These are phyloP conservation scores for Erythrophleum ivorense DNA, from an alignment of 331 rosid genomes.

Conservation along the genomic window DNA sequence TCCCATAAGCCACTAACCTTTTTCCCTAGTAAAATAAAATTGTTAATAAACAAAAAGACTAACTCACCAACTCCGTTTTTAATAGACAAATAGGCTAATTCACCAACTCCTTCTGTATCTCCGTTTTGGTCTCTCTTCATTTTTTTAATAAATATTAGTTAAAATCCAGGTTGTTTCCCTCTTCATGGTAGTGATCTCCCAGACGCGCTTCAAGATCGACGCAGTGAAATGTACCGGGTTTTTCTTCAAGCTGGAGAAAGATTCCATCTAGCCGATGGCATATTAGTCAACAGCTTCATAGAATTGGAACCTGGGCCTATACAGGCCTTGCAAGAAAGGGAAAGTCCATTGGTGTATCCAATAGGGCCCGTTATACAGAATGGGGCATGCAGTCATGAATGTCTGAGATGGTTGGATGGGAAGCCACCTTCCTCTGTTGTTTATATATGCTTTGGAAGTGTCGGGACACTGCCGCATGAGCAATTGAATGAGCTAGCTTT, in stretches of 20 bases:
- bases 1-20: neutral
- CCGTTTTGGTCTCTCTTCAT: neutral
- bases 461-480: constrained; percentile 16
- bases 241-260: neutral
- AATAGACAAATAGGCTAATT: too few species aligned
- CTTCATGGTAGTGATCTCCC: constrained; percentile 26
- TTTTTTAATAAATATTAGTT: neutral
- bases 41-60: too few species aligned
- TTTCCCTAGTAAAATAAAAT: too few species aligned
- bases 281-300: constrained; percentile 6
- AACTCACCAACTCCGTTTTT: neutral
- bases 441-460: constrained; percentile 29
- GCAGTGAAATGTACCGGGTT: neutral
- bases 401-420: constrained; percentile 19
- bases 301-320: constrained; percentile 28
- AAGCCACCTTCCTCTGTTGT: neutral
- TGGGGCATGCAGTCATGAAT: neutral
- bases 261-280: neutral
- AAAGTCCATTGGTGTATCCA: constrained; percentile 15
- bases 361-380: constrained; percentile 23
- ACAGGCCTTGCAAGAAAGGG: neutral
- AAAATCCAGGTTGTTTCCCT: constrained; percentile 17
- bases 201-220: neutral
- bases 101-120: neutral
- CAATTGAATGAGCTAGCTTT: constrained; percentile 15